phyloP scores from a whole-genome alignment of 2,329 filamentous ascomycete species.

The Cordyceps cateniannulata region DNA sequence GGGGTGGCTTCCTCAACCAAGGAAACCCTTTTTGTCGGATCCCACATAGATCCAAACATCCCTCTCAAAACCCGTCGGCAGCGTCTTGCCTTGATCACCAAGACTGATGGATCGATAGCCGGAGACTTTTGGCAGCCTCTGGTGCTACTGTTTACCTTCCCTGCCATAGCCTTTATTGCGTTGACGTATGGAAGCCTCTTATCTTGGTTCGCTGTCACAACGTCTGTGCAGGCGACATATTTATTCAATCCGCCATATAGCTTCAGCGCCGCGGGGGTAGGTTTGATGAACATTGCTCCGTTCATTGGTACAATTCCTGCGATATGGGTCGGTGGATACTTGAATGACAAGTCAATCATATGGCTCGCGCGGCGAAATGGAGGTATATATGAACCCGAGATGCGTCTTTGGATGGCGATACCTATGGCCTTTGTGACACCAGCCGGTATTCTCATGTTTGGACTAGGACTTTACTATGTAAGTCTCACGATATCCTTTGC shows the following conservation, averaged over 20 bases:
- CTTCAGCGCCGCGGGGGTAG: constrained; percentile 20
- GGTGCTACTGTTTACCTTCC: constrained; percentile 15
- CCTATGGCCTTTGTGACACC: constrained; percentile 23
- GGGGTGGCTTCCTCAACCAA: not conserved
- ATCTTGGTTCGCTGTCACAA: constrained; percentile 26
- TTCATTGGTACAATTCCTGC: constrained; percentile 33
- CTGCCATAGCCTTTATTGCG: constrained; percentile 31
- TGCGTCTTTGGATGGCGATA: constrained; percentile 28
- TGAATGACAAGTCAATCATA: constrained; percentile 32
- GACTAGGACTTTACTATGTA: constrained; percentile 26
- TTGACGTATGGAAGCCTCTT: constrained; percentile 34
- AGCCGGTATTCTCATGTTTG: constrained; percentile 31
- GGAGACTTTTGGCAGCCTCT: constrained; percentile 14
- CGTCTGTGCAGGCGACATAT: constrained; percentile 14
- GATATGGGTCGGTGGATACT: constrained; percentile 27
- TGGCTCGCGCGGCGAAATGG: constrained; percentile 29
- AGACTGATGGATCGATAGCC: constrained; percentile 13
- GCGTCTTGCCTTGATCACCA: constrained; percentile 19
- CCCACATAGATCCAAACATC: constrained; percentile 14
- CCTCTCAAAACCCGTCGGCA: constrained; percentile 16
- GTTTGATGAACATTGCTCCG: constrained; percentile 21
- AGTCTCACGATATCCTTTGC: not conserved
- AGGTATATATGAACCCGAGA: constrained; percentile 38
- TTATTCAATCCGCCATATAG: constrained; percentile 26
- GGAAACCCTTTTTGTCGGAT: not conserved